Evolutionary conservation across 305 asterid genomes (phyloP), one percentile per base, ranked within the genome.

Genomic region (Fraxinus angustifolia): DNA sequence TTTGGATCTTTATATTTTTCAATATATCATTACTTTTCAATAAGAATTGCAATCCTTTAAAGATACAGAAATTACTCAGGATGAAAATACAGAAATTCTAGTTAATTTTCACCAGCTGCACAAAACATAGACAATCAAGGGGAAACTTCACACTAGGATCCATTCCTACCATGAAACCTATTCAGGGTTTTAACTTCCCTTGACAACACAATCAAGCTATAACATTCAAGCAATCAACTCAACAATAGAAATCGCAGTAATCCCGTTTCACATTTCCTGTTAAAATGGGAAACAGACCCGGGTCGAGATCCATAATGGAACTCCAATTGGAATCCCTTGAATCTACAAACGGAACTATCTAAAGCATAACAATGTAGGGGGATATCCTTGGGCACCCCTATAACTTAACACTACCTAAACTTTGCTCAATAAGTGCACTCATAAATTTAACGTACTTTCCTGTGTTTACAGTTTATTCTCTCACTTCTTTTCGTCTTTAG

Each of bases 261-360:
- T 79, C 88, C 85, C 35, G 90, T 53, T 79, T 80, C 79, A 75
- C 73, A 36, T 78, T 87, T 87, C 91, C 92, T 67, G 86, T 85
- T 86, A 88, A 90, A 87, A 92, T 82, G 26, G 91, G 89, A 87
- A 86, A 72, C 70, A 85, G 83, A 81, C 85, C 85, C 76, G 78
- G 79, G 83, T 82, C 45, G 82, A 84, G 81, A 84, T 84, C 75
- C 88, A 72, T 73, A 1, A 12, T 11, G 34, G 86, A 84, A 74
- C 85, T 87, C 74, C 83, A 26, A 81, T 87, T 82, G 77, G 83
- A 86, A 82, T 86, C 83, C 86, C 90, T 30, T 8, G 65, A 79
- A 80, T 79, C 85, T 76, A 85, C 62, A 62, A 81, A 83, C 86
- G 82, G 80, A 11, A 85, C 85, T 80, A 81, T 21, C 60, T 30